A percentile compares a stretch with the other conserved stretches of the same genome.
These are phyloP conservation scores for Olyra latifolia DNA, from an alignment of 176 grass and related monocot genomes.

Conservation along the genomic window DNA sequence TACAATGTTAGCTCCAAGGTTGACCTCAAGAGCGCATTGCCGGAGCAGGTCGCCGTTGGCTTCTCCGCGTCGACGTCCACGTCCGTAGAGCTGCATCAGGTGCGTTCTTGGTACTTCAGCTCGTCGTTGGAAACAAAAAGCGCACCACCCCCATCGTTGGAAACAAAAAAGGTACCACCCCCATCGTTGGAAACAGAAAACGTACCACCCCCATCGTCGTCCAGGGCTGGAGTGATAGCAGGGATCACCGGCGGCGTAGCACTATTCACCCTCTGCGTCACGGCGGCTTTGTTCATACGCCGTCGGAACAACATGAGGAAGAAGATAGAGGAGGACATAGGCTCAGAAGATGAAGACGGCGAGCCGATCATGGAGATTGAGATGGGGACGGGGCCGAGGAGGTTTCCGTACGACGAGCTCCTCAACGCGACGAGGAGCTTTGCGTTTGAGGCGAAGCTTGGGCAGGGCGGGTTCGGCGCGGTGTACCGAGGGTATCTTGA, in stretches of 20 bases:
- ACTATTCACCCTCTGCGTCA: not conserved
- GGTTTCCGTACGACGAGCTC: conserved; percentile 24
- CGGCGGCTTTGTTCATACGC: not conserved
- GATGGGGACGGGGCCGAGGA: conserved; percentile 28
- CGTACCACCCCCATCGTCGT: not conserved
- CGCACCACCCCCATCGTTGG: not conserved
- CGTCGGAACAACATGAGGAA: not conserved
- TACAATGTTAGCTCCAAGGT: not conserved
- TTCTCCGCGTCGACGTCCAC: conserved; percentile 42
- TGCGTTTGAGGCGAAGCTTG: conserved; percentile 39
- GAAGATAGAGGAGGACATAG: not conserved
- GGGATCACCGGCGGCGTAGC: not conserved
- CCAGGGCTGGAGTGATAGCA: not conserved
- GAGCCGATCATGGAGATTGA: not conserved
- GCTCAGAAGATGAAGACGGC: not conserved
- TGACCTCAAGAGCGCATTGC: conserved; percentile 28
- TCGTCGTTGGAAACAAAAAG: conserved; percentile 2
- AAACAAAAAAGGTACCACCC: no score
- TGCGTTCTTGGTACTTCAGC: conserved; percentile 42
- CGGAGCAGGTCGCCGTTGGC: conserved; percentile 33
- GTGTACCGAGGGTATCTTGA: conserved; percentile 16
- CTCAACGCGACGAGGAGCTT: conserved; percentile 31
- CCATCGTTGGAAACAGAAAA: no score
- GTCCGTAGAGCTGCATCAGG: conserved; percentile 15
- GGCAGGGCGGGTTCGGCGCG: conserved; percentile 38